These are phyloP conservation scores for Otatea glauca DNA, from an alignment of 176 grass and related monocot species.

Conservation along the genomic window DNA sequence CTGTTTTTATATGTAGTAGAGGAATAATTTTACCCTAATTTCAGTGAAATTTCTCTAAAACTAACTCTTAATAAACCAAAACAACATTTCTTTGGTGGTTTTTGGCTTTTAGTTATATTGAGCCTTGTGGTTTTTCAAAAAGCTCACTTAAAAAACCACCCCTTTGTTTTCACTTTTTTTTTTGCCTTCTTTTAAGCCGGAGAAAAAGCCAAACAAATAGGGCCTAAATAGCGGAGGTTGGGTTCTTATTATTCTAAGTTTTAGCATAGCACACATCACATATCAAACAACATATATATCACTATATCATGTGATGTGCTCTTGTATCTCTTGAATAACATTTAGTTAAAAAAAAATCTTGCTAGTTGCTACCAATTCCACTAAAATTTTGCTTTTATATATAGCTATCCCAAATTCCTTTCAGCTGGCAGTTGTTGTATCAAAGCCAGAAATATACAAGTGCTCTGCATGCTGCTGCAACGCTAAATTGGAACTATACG, in stretches of 20 bases:
- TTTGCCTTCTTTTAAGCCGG: too few relatives aligned
- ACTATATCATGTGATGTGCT: background rate
- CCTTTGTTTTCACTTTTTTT: too few relatives aligned
- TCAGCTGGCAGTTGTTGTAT: background rate
- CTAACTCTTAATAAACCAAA: too few relatives aligned
- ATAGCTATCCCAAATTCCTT: background rate
- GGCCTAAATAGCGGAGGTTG: background rate
- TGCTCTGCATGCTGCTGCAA: background rate
- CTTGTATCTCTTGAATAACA: background rate
- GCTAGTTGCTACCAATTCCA: background rate
- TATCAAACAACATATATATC: background rate
- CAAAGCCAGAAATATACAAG: background rate
- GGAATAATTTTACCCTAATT: too few relatives aligned
- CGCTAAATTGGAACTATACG: background rate
- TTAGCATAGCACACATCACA: rapidly evolving
- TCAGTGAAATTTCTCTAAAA: too few relatives aligned
- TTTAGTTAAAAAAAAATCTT: background rate
- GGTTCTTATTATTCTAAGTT: background rate
- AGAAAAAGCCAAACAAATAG: too few relatives aligned
- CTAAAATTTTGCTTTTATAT: background rate
- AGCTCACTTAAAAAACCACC: too few relatives aligned
- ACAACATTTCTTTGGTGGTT: too few relatives aligned
- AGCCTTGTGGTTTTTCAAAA: too few relatives aligned
- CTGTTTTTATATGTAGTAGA: too few relatives aligned
- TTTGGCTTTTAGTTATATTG: too few relatives aligned